Base-by-base conservation (phyloP, 306 rosid genomes). In the Rosa rugosa region DNA sequence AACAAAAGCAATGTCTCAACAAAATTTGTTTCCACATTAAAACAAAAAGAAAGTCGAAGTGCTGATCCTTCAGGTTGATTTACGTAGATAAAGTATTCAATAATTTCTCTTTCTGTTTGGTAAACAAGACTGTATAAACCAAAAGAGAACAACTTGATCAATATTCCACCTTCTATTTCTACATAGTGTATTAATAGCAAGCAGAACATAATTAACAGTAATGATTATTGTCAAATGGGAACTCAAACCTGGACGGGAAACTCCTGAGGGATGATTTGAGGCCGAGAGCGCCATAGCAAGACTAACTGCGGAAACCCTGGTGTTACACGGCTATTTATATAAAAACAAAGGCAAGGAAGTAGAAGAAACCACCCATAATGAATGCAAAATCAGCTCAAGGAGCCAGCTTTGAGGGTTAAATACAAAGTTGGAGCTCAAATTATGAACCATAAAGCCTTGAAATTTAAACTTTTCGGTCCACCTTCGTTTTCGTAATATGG, bases 191-290 rank as follows among this genome's bases (percentile, higher is more conserved):
- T 40, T 31, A 31, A 59, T 20, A 64, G 64, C 69, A 71, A 51
- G 57, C 47, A 49, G 8, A 27, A 22, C 34, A 46, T 18, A 25
- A 59, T 12, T 46, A 20, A 59, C 25, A 36, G 50, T 20, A 56
- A 56, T 17, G n/a, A 14, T 38, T 11, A 11, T 13, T 2, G 51
- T 18, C 18, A 59, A 63, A 82, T 47, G 18, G 79, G 45, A 75
- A 81, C 63, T 71, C 82, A 83, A 88, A 92, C 97, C 97, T 91
- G 90, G 67, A 68, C 74, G 80, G 54, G 69, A 72, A 65, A 85
- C 80, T 18, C 77, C 78, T 36, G 92, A 74, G 71, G 84, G 50
- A 66, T 84, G 93, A 89, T 77, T 86, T 16, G 89, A 72, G 62
- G 90, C 89, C 62, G 88, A 44, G 85, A 85, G 77, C 13, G 90